These are phyloP conservation scores for Durio zibethinus DNA, from an alignment of 345 rosid species.

Conservation along the genomic window DNA sequence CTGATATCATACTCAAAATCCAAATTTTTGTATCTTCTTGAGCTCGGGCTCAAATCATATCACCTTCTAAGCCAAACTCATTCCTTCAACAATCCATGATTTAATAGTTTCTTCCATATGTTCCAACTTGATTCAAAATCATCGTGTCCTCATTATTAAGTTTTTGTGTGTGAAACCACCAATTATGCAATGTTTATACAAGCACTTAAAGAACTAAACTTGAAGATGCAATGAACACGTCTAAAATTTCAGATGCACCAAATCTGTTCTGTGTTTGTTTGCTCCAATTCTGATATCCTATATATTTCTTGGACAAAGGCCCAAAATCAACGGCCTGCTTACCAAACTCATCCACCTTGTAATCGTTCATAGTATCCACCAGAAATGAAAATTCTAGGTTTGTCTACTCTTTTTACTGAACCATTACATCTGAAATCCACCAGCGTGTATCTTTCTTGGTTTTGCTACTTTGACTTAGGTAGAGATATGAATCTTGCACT, in stretches of 20 bases:
- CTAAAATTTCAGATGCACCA: not conserved
- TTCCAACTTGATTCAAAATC: not conserved
- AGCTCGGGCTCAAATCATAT: not conserved
- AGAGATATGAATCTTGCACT: not conserved
- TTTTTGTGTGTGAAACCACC: not conserved
- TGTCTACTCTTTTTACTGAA: not conserved
- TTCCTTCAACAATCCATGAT: not conserved
- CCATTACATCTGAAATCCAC: not conserved
- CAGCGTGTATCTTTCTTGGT: conserved; percentile 9
- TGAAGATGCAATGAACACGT: not conserved
- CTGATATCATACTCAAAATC: not conserved
- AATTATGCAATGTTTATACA: not conserved
- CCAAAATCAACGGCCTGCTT: not conserved
- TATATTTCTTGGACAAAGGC: conserved; percentile 5
- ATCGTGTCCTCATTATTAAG: not conserved
- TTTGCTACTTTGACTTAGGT: not conserved
- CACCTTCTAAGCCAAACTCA: not conserved
- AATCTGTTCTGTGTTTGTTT: not conserved
- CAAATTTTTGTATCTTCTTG: not conserved
- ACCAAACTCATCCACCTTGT: conserved; percentile 2
- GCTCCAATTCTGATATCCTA: not conserved
- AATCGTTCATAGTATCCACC: not conserved
- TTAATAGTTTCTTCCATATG: not conserved
- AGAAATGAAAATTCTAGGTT: not conserved
- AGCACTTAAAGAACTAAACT: not conserved